Percentiles rank a stretch among this genome's conserved stretches.
These are phyloP conservation scores for Rhododendron simsii DNA, from an alignment of 148 eudicot species.

Conservation along the genomic window DNA sequence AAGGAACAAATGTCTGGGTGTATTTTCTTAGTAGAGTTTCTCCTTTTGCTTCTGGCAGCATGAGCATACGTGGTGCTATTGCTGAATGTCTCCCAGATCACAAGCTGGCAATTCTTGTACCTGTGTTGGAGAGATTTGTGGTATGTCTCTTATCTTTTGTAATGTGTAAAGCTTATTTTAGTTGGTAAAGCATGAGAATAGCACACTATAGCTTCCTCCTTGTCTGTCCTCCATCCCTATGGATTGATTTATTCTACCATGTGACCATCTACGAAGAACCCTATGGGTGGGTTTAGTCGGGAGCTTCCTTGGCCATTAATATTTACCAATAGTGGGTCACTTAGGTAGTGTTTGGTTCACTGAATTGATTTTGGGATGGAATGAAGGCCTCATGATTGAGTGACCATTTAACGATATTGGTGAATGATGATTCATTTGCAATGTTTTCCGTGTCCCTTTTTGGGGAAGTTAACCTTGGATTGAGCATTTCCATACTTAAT, in stretches of 20 bases:
- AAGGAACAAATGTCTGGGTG: not conserved
- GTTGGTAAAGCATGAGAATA: not conserved
- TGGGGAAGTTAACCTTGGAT: not conserved
- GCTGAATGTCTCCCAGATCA: slow-evolving; percentile 68
- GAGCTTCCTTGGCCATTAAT: not conserved
- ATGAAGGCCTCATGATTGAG: not conserved
- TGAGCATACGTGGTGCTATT: slow-evolving; percentile 63
- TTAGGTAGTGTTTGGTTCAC: not conserved
- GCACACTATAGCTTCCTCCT: not conserved
- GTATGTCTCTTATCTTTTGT: slow-evolving; percentile 38
- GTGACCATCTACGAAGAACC: not conserved
- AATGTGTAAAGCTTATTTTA: not conserved
- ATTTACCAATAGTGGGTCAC: not conserved
- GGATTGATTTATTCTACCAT: too few relatives aligned
- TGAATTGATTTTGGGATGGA: not conserved
- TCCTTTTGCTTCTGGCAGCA: slow-evolving; percentile 34
- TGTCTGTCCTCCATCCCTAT: not conserved
- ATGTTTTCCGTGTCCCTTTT: not conserved
- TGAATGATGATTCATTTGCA: not conserved
- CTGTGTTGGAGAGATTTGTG: slow-evolving; percentile 98
- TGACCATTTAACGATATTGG: not conserved
- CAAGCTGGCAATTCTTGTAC: slow-evolving; percentile 69
- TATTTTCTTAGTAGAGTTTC: slow-evolving; percentile 11
- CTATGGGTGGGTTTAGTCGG: not conserved
- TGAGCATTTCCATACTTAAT: not conserved